Base-by-base conservation (phyloP, 805 yeast genomes). In the Ogataea sp. region DNA sequence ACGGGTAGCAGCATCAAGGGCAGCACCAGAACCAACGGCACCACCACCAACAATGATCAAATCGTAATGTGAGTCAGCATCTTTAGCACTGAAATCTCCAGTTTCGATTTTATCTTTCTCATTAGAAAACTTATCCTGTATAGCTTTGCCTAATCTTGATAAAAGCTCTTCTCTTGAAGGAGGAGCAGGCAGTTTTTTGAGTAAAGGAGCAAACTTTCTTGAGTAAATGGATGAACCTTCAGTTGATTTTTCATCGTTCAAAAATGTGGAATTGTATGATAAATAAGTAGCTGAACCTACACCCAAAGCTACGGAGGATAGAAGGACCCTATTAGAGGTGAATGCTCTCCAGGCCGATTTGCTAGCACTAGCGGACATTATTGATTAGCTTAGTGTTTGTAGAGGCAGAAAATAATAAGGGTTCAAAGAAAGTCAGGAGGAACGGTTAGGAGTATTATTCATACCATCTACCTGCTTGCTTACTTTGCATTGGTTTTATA, bases 31-130 rank as follows among this genome's bases (percentile, higher is more conserved):
- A 46, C 97, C 97, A 14, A 93, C 81, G 30, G 97, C 97, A 58
- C 97, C 97, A 49, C 96, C 97, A 44, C 97, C 97, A 49, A 90
- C 79, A 49, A 89, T 71, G 47, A 89, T 64, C n/a, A 89, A 73
- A 58, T 90, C 97, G 53, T 74, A 80, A 55, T 80, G 72, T 39
- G 73, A 61, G 35, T 67, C 53, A 42, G 71, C 50, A 56, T 70
- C 61, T 18, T 44, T 45, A 11, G 47, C 37, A 10, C 48, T 27
- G 20, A 49, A 42, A 17, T 37, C 43, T 2, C 20, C 29, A 3
- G 36, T 25, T 14, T 10, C 24, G 4, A 30, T 5, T 37, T 37
- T 37, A 7, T 37, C 38, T 8, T 14, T 14, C 3, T 32, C 30
- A 18, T 31, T 24, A 6, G 39, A 39, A 1, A 42, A 32, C 8